Conservation (phyloP, 75 land plant species). For the Picea sitchensis region DNA sequence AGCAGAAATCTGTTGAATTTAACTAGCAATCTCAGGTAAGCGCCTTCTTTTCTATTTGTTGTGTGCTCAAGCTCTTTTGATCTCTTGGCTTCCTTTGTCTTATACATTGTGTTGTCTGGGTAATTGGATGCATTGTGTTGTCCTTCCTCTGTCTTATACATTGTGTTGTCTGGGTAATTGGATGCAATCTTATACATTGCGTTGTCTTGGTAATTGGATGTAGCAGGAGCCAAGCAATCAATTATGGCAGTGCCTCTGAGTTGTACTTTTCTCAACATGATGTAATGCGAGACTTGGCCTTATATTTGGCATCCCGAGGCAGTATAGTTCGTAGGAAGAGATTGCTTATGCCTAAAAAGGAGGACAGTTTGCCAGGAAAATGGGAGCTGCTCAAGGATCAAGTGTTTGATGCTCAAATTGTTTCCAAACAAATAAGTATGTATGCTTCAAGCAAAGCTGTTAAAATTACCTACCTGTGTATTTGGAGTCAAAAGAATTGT, state of each 20-base stretch:
- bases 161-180: background rate
- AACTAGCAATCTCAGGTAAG: constrained; percentile 25
- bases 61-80: too few relatives aligned
- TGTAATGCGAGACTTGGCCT: constrained; percentile 55
- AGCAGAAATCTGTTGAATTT: constrained; percentile 45
- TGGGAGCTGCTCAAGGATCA: constrained; percentile 37
- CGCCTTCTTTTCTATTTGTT: background rate
- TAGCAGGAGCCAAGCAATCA: background rate
- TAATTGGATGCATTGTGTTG: too few relatives aligned
- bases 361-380: constrained; percentile 40
- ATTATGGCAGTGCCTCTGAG: constrained; percentile 35
- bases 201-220: background rate
- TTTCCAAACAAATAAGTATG: constrained; percentile 57
- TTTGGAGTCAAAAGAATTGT: too few relatives aligned
- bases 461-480: too few relatives aligned
- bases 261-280: constrained; percentile 53
- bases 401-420: constrained; percentile 46
- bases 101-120: background rate
- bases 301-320: constrained; percentile 23
- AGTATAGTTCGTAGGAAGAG: constrained; percentile 23
- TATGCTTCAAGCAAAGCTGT: too few relatives aligned
- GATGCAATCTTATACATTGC: too few relatives aligned
- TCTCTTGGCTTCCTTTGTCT: too few relatives aligned
- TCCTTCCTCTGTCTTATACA: background rate
- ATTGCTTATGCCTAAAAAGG: constrained; percentile 51